Evolutionary conservation across 257 asterid genomes (phyloP).

Genomic region (Solanum corneliomulleri): DNA sequence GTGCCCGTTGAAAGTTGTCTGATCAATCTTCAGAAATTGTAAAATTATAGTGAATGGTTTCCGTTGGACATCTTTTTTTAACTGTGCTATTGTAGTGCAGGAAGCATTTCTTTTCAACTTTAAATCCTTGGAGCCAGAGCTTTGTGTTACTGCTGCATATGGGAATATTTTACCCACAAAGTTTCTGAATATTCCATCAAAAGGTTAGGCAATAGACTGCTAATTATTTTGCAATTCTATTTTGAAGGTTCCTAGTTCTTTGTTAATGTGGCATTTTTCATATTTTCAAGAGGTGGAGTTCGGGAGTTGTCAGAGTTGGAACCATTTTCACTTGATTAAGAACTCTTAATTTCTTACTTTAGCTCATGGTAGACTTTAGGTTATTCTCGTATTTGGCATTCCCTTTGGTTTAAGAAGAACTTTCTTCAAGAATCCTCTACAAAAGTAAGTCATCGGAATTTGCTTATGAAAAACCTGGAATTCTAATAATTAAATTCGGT

Average conservation of each 20-base stretch:
- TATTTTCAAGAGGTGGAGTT: background rate
- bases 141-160: slow-evolving; percentile 93
- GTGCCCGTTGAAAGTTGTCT: background rate
- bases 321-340: background rate
- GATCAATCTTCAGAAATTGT: background rate
- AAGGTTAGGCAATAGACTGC: slow-evolving; percentile 50
- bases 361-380: background rate
- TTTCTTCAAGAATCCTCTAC: background rate
- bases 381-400: background rate
- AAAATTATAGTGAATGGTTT: background rate
- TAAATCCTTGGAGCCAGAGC: slow-evolving; percentile 74
- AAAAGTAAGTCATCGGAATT: background rate
- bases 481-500: background rate
- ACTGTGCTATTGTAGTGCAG: slow-evolving; percentile 23
- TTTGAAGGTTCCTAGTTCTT: background rate
- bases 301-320: background rate
- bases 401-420: background rate
- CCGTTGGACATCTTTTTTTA: background rate
- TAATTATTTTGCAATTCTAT: background rate
- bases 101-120: slow-evolving; percentile 58
- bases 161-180: slow-evolving; percentile 86
- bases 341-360: background rate
- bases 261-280: background rate
- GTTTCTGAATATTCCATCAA: slow-evolving; percentile 72
- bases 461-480: background rate